Evolutionary conservation across 2,329 filamentous ascomycete genomes (phyloP).

Genomic region (Cladosporium sp.): DNA sequence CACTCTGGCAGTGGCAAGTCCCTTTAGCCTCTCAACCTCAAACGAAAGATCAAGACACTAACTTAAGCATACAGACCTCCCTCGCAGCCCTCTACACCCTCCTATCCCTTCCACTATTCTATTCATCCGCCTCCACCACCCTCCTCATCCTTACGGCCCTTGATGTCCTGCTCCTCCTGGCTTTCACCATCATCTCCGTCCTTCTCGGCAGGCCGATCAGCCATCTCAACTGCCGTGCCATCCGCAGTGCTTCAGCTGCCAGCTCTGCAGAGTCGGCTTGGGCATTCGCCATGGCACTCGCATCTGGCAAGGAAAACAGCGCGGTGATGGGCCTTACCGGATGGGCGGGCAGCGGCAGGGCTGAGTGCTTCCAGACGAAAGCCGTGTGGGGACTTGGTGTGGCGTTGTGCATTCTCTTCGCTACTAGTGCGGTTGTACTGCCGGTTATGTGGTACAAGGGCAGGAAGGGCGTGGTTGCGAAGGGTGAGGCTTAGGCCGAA

Average conservation of each 20-base stretch:
- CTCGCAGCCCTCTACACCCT: slow-evolving; percentile 75
- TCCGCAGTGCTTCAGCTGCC: slow-evolving; percentile 51
- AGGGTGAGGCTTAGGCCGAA: slow-evolving; percentile 15
- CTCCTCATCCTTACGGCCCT: slow-evolving; percentile 70
- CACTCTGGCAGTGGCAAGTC: slow-evolving; percentile 75
- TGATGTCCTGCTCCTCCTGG: slow-evolving; percentile 72
- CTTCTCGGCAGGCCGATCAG: slow-evolving; percentile 79
- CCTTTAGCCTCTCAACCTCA: slow-evolving; percentile 21
- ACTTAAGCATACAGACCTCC: slow-evolving; percentile 61
- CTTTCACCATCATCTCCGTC: slow-evolving; percentile 74
- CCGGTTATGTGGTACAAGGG: slow-evolving; percentile 54
- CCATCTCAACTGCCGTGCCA: slow-evolving; percentile 69
- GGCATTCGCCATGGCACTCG: slow-evolving; percentile 56
- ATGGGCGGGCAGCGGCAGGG: slow-evolving; percentile 62
- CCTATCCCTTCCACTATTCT: slow-evolving; percentile 72
- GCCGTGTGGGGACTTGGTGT: slow-evolving; percentile 85
- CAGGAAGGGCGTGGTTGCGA: slow-evolving; percentile 42
- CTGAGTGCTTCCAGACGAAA: slow-evolving; percentile 82
- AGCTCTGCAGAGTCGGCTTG: slow-evolving; percentile 52
- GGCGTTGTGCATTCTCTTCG: slow-evolving; percentile 63
- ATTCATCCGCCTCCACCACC: slow-evolving; percentile 75
- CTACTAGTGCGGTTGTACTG: slow-evolving; percentile 47
- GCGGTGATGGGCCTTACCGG: slow-evolving; percentile 55
- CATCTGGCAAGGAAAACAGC: slow-evolving; percentile 53
- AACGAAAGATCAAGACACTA: not conserved